Percentiles rank a stretch among this genome's conserved stretches.
These are phyloP conservation scores for Aspergillus bertholletiae DNA, from an alignment of 495 filamentous ascomycete genomes.

Conservation along the genomic window DNA sequence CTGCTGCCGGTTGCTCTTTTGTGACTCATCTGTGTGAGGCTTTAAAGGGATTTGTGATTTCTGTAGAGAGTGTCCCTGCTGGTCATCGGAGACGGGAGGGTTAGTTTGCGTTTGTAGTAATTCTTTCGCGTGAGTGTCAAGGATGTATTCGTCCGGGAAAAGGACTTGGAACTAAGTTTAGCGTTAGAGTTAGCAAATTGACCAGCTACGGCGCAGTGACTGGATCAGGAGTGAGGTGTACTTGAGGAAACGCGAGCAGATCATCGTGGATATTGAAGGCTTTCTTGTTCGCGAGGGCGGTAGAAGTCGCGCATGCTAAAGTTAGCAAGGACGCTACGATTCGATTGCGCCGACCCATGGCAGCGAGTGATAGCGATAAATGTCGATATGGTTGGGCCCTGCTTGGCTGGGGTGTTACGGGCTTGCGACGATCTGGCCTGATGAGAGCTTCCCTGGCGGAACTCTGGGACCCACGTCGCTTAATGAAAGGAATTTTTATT, in stretches of 20 bases:
- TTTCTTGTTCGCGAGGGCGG: constrained; percentile 49
- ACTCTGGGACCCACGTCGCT: neutral
- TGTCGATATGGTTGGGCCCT: neutral
- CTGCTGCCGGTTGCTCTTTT: neutral
- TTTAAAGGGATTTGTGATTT: constrained; percentile 27
- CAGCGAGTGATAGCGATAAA: neutral
- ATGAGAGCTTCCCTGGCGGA: neutral
- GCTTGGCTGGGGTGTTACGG: neutral
- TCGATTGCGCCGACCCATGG: constrained; percentile 27
- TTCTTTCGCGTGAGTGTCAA: constrained; percentile 63
- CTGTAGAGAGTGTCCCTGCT: constrained; percentile 8
- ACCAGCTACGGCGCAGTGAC: neutral
- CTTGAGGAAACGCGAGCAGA: constrained; percentile 87
- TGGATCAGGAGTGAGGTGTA: constrained; percentile 31
- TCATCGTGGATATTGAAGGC: constrained; percentile 86
- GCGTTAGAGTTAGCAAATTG: constrained; percentile 6
- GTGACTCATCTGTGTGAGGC: constrained; percentile 9
- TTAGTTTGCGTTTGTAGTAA: constrained; percentile 43
- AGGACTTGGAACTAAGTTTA: constrained; percentile 71
- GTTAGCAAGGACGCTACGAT: constrained; percentile 26
- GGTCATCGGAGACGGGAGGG: constrained; percentile 9
- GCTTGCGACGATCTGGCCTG: constrained; percentile 9
- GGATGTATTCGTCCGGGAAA: constrained; percentile 71
- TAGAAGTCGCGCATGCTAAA: constrained; percentile 34
- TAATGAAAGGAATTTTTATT: neutral